These are phyloP conservation scores for Leccinum aurantiacum DNA, from an alignment of 768 basidiomycete species.

Conservation along the genomic window DNA sequence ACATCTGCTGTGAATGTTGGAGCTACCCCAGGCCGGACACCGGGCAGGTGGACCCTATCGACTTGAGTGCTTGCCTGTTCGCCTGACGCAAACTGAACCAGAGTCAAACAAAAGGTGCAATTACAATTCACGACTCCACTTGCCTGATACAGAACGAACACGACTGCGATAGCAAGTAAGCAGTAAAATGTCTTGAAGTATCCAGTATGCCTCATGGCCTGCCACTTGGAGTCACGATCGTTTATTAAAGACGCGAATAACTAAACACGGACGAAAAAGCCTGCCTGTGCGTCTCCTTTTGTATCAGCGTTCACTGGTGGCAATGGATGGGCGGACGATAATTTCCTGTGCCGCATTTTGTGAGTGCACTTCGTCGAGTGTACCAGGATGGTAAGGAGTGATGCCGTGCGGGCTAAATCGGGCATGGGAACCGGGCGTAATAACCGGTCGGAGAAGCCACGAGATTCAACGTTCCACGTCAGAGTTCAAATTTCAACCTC, in stretches of 20 bases:
- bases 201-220: constrained; percentile 4
- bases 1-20: constrained; percentile 52
- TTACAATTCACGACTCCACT: not conserved
- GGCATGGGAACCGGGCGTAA: not conserved
- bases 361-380: constrained; percentile 1
- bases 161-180: constrained; percentile 4
- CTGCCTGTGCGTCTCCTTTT: constrained; percentile 10
- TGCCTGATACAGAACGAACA: constrained; percentile 23
- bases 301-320: not conserved
- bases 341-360: constrained; percentile 27
- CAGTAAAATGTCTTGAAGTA: constrained; percentile 13
- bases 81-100: constrained; percentile 19
- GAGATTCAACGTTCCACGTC: not conserved
- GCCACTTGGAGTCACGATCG: not conserved
- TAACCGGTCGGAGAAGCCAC: not conserved
- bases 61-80: constrained; percentile 6
- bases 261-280: not conserved
- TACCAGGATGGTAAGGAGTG: not conserved
- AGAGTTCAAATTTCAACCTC: not conserved
- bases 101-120: constrained; percentile 1
- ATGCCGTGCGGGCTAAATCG: not conserved
- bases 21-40: constrained; percentile 18
- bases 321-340: not conserved
- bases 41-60: constrained; percentile 11
- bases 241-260: not conserved